Evolutionary conservation across 78 protist genomes (phyloP), one percentile per base, ranked within the genome.

Genomic region (Dictyostelium capitatum): DNA sequence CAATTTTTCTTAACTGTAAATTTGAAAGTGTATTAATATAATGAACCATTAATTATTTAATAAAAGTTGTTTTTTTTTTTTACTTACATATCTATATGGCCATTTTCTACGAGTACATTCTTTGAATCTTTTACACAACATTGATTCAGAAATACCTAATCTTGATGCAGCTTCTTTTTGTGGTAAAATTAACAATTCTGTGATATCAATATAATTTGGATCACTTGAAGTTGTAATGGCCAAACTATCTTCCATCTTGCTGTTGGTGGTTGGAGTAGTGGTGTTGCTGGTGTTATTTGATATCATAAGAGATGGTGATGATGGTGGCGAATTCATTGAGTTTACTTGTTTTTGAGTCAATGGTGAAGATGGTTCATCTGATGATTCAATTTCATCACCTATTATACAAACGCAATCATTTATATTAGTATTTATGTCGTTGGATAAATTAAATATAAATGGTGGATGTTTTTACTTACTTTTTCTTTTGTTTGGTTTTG

Each of bases 91-190:
- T 62, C 96, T 64, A 73, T 93, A 93, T 74, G 96, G 96, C 96
- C 96, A 93, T 73, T 93, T 93, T 79, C 96, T 62, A 23, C 92
- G 23, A 8, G 96, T 93, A 81, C 92, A 80, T 28, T 93, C 96
- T 78, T 93, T 93, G 89, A 93, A 93, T 75, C 96, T 73, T 78
- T 93, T 93, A 80, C 96, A 93, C 6, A 93, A 64, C 96, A 93
- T 93, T 14, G 96, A 93, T 47, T 93, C 96, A 12, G 96, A 93
- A 15, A 93, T 93, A 73, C 96, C 96, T 20, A 93, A 53, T 28
- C 73, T 50, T 17, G 90, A 19, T 25, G 96, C 96, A 47, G 96
- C 96, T 62, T 87, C 96, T 59, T 93, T 93, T 78, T 93, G 96
- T 80, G 96, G 96, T 17, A 93, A 51, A 14, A 83, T 73, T 79